These are phyloP conservation scores for Rhododendron henanense DNA, from an alignment of 148 eudicot genomes.

Conservation along the genomic window DNA sequence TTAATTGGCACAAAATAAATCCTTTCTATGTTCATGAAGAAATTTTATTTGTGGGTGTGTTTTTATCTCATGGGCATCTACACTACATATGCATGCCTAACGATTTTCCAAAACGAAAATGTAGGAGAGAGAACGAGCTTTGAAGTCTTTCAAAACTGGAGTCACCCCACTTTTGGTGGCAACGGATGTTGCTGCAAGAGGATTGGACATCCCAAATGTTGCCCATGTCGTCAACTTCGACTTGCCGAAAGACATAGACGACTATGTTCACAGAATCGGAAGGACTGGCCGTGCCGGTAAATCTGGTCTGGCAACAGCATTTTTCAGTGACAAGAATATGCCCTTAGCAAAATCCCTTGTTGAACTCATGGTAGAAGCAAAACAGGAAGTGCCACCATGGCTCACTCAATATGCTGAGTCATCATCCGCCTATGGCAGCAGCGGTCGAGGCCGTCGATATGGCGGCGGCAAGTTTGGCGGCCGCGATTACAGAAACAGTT, in stretches of 20 bases:
- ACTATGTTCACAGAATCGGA: conserved; percentile 75
- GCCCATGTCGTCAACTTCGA: conserved; percentile 76
- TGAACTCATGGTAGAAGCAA: conserved; percentile 59
- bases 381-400: conserved; percentile 66
- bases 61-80: neutral
- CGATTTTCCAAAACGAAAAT: neutral
- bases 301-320: conserved; percentile 70
- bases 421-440: conserved; percentile 21
- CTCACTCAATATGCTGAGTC: conserved; percentile 44
- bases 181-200: conserved; percentile 80
- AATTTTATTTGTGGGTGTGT: neutral
- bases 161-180: conserved; percentile 66
- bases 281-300: conserved; percentile 81
- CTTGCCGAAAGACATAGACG: conserved; percentile 60
- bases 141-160: conserved; percentile 66
- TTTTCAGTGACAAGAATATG: conserved; percentile 56
- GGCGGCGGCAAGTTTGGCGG: conserved; percentile 56
- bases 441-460: conserved; percentile 27
- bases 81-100: neutral
- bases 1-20: neutral
- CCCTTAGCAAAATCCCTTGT: conserved; percentile 51
- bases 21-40: neutral
- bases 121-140: conserved; percentile 67
- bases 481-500: conserved; percentile 38
- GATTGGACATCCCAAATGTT: conserved; percentile 65